Evolutionary conservation across 495 filamentous ascomycete genomes (phyloP).

Genomic region (Xylaria nigripes): DNA sequence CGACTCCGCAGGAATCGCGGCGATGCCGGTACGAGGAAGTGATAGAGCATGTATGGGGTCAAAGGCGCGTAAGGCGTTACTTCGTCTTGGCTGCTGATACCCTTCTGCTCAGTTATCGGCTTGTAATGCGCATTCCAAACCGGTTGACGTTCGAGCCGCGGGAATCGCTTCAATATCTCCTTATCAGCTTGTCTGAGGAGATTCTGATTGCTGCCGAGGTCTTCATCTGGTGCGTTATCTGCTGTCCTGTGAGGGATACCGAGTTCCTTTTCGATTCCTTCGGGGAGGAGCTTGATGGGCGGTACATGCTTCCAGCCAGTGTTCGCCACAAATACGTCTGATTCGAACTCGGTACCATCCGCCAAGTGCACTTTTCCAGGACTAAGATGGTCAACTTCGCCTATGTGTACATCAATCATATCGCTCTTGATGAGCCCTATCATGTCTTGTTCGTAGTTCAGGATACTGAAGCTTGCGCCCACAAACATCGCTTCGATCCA

Average conservation of each 20-base stretch:
- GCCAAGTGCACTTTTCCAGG: constrained; percentile 46
- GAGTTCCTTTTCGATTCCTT: constrained; percentile 40
- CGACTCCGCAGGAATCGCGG: constrained; percentile 41
- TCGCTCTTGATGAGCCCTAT: constrained; percentile 50
- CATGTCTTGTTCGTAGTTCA: constrained; percentile 60
- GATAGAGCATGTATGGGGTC: constrained; percentile 47
- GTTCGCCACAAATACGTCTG: constrained; percentile 59
- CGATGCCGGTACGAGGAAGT: constrained; percentile 62
- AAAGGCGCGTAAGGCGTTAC: constrained; percentile 28
- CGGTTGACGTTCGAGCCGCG: constrained; percentile 46
- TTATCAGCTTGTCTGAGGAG: constrained; percentile 44
- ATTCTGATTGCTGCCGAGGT: constrained; percentile 24
- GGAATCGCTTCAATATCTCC: constrained; percentile 61
- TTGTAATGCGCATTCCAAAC: constrained; percentile 35
- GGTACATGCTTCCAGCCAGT: constrained; percentile 63
- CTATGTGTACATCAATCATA: constrained; percentile 51
- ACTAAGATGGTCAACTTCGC: constrained; percentile 51
- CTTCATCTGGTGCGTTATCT: constrained; percentile 16
- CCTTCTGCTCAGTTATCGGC: constrained; percentile 34
- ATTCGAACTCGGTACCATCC: constrained; percentile 44
- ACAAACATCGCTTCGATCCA: constrained; percentile 54
- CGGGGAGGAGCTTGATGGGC: constrained; percentile 55
- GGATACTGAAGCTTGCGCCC: constrained; percentile 49
- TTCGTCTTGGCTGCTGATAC: constrained; percentile 25
- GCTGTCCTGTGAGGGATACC: constrained; percentile 32